These are phyloP conservation scores for Lodderomyces jiufengensis DNA, from an alignment of 1,139 yeast genomes.

Conservation along the genomic window DNA sequence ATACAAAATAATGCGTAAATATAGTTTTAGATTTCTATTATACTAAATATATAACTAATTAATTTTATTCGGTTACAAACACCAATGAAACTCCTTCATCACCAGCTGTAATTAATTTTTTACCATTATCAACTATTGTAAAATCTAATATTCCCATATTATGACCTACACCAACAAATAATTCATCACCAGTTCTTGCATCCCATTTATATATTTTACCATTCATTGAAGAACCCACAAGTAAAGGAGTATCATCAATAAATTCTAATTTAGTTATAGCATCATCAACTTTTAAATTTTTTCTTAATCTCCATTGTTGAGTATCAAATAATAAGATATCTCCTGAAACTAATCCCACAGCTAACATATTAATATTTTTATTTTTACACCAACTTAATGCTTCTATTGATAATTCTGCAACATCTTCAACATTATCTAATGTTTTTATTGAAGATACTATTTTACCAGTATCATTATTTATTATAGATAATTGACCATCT, in stretches of 20 bases:
- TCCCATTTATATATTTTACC: conserved; percentile 89
- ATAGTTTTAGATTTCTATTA: too few species aligned
- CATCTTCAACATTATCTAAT: conserved; percentile 58
- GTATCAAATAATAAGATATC: conserved; percentile 78
- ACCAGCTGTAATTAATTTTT: conserved; percentile 86
- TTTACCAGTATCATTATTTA: conserved; percentile 72
- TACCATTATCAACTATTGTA: conserved; percentile 57
- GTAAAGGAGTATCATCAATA: conserved; percentile 49
- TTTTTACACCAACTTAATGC: conserved; percentile 77
- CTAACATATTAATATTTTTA: conserved; percentile 57
- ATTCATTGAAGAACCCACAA: conserved; percentile 77
- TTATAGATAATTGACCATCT: conserved; percentile 76
- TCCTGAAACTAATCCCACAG: conserved; percentile 88
- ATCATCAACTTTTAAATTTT: conserved; percentile 64
- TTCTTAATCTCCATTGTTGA: conserved; percentile 82
- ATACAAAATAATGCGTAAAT: conserved; percentile 10
- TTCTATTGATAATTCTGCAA: conserved; percentile 79
- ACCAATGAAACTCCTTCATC: conserved; percentile 93
- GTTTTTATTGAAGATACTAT: conserved; percentile 64
- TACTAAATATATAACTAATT: too few species aligned
- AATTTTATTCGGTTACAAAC: conserved; percentile 29
- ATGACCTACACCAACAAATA: conserved; percentile 85
- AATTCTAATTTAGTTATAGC: conserved; percentile 81
- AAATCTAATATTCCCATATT: conserved; percentile 92
- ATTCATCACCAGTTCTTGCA: conserved; percentile 73